A percentile compares a stretch with the other conserved stretches of the same genome.
These are phyloP conservation scores for Hypholoma fasciculare DNA, from an alignment of 768 basidiomycete genomes.

Conservation along the genomic window DNA sequence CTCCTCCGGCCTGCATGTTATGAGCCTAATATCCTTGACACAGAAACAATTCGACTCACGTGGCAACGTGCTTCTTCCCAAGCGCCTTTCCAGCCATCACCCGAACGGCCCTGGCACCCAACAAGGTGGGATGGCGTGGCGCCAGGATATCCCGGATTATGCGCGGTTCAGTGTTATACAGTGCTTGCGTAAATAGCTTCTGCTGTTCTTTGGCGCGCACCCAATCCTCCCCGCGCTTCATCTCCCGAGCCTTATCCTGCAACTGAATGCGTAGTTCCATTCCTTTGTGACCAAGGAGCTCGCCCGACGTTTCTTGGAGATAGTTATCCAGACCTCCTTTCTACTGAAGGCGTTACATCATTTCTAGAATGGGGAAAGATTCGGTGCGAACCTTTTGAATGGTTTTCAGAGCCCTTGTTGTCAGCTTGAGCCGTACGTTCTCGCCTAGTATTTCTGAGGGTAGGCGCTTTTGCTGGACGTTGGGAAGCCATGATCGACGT, in stretches of 20 bases:
- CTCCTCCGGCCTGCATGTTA: not conserved
- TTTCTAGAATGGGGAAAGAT: not conserved
- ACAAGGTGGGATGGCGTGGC: not conserved
- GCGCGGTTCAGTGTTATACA: not conserved
- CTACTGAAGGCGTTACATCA: constrained; percentile 28
- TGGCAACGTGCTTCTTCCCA: not conserved
- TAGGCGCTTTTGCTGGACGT: constrained; percentile 77
- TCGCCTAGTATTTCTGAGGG: constrained; percentile 64
- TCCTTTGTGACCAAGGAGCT: constrained; percentile 42
- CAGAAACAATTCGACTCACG: not conserved
- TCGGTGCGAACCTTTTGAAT: constrained; percentile 72
- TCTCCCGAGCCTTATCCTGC: constrained; percentile 16
- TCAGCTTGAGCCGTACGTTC: constrained; percentile 66
- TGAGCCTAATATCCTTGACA: not conserved
- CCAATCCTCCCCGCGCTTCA: not conserved
- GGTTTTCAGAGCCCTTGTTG: constrained; percentile 74
- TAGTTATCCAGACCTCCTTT: constrained; percentile 75
- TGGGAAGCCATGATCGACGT: constrained; percentile 85
- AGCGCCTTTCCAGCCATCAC: constrained; percentile 4
- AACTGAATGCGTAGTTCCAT: constrained; percentile 47
- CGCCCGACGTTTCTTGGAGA: constrained; percentile 40
- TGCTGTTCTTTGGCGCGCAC: not conserved
- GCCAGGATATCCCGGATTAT: not conserved
- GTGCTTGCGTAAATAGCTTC: not conserved
- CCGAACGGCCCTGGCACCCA: not conserved